Percentiles rank a stretch among this genome's conserved stretches.
Evolutionary conservation across 2,329 filamentous ascomycete genomes (phyloP).

Genomic region (Claviceps spartinae): DNA sequence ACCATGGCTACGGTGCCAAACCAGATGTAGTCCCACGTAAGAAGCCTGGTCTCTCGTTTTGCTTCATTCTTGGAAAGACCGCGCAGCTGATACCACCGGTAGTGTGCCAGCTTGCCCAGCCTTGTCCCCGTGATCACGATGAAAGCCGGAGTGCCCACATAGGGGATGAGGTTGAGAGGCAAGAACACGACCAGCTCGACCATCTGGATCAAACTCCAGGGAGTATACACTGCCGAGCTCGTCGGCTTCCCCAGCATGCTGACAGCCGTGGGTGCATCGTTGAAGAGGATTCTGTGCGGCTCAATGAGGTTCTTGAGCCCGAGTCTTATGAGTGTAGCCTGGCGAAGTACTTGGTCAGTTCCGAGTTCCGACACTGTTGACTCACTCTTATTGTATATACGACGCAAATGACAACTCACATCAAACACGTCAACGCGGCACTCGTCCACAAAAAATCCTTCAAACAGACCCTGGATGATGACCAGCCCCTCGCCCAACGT

Average conservation of each 20-base stretch:
- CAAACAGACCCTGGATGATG: constrained; percentile 56
- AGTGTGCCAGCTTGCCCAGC: constrained; percentile 78
- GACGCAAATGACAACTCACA: constrained; percentile 29
- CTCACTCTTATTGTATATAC: not conserved
- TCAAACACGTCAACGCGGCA: constrained; percentile 74
- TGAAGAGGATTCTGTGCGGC: constrained; percentile 49
- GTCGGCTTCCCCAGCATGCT: constrained; percentile 75
- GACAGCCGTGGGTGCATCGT: constrained; percentile 57
- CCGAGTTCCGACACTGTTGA: not conserved
- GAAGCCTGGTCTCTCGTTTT: constrained; percentile 52
- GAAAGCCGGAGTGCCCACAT: constrained; percentile 72
- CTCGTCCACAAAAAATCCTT: constrained; percentile 72
- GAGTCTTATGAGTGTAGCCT: constrained; percentile 62
- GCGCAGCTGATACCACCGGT: constrained; percentile 74
- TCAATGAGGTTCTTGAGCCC: constrained; percentile 56
- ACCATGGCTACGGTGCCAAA: constrained; percentile 79
- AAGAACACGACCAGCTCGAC: constrained; percentile 66
- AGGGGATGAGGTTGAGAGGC: constrained; percentile 77
- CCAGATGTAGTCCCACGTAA: constrained; percentile 78
- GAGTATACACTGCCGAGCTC: constrained; percentile 62
- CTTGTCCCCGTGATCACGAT: constrained; percentile 78
- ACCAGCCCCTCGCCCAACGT: constrained; percentile 73
- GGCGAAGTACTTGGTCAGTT: not conserved
- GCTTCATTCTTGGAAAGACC: constrained; percentile 61
- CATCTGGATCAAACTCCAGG: constrained; percentile 85